These are phyloP conservation scores for Aspergillus amoenus DNA, from an alignment of 2,329 filamentous ascomycete genomes.

Conservation along the genomic window DNA sequence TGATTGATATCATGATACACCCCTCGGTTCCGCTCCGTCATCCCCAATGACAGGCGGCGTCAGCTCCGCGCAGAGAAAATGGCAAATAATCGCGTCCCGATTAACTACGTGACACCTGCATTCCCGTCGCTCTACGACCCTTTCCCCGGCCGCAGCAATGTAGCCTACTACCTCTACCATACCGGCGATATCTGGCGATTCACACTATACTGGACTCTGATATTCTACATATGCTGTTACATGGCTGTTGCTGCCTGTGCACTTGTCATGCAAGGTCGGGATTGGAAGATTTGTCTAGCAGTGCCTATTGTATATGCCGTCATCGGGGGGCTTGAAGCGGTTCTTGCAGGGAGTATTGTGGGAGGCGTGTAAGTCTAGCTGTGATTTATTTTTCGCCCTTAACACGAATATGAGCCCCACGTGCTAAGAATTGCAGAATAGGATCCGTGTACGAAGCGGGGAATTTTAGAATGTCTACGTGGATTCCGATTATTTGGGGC, in stretches of 20 bases:
- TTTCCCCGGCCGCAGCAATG: conserved; percentile 56
- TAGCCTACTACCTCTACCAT: conserved; percentile 67
- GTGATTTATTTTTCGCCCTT: conserved; percentile 1
- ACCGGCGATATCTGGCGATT: conserved; percentile 81
- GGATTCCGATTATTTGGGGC: conserved; percentile 88
- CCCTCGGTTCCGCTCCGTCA: neutral
- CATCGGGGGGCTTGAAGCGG: conserved; percentile 71
- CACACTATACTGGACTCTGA: conserved; percentile 80
- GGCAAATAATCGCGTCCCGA: conserved; percentile 47
- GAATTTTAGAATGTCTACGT: conserved; percentile 88
- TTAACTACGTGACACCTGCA: conserved; percentile 64
- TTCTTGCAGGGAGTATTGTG: conserved; percentile 78
- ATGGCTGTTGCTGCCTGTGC: conserved; percentile 70
- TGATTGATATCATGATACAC: conserved; percentile 8
- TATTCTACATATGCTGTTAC: conserved; percentile 75
- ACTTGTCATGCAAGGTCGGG: conserved; percentile 64
- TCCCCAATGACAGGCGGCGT: conserved; percentile 8
- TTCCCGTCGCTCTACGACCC: conserved; percentile 86
- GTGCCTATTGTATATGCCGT: conserved; percentile 69
- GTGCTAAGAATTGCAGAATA: conserved; percentile 52
- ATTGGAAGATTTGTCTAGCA: conserved; percentile 60
- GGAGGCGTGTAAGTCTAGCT: conserved; percentile 67
- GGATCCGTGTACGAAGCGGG: conserved; percentile 79
- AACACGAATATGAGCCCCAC: neutral
- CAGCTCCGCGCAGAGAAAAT: conserved; percentile 16